Evolutionary conservation across 2,329 filamentous ascomycete genomes (phyloP).

Genomic region (Cadophora sp.): DNA sequence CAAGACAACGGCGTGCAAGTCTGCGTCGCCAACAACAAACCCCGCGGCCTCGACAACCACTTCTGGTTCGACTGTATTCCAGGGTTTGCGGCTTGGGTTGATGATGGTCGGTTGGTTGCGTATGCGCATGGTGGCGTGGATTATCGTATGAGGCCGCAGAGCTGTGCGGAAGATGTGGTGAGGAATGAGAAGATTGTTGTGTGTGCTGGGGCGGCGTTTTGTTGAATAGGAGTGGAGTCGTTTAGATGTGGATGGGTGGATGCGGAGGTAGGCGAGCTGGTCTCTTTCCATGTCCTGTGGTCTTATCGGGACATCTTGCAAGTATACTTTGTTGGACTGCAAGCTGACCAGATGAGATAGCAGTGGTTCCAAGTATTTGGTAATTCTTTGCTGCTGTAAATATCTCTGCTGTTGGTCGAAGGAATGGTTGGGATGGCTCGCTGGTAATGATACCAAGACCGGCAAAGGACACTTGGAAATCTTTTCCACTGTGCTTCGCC

Average conservation of each 20-base stretch:
- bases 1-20: slow-evolving; percentile 11
- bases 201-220: slow-evolving; percentile 13
- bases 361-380: too few relatives aligned
- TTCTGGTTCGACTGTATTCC: slow-evolving; percentile 12
- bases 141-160: slow-evolving; percentile 1
- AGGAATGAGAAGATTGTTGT: neutral
- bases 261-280: too few relatives aligned
- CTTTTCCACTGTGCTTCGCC: too few relatives aligned
- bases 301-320: neutral
- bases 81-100: slow-evolving; percentile 1
- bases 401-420: neutral
- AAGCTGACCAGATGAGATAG: too few relatives aligned
- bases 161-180: slow-evolving; percentile 2
- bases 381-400: neutral
- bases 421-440: too few relatives aligned
- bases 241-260: too few relatives aligned
- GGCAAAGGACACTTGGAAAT: too few relatives aligned
- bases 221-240: too few relatives aligned
- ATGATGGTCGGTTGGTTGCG: slow-evolving; percentile 1
- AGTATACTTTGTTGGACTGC: too few relatives aligned
- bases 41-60: slow-evolving; percentile 2
- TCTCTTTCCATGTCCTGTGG: too few relatives aligned
- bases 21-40: neutral
- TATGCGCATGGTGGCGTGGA: slow-evolving; percentile 10
- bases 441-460: too few relatives aligned